These are phyloP conservation scores for Trichoderma sp. DNA, from an alignment of 2,329 filamentous ascomycete genomes.

Conservation along the genomic window DNA sequence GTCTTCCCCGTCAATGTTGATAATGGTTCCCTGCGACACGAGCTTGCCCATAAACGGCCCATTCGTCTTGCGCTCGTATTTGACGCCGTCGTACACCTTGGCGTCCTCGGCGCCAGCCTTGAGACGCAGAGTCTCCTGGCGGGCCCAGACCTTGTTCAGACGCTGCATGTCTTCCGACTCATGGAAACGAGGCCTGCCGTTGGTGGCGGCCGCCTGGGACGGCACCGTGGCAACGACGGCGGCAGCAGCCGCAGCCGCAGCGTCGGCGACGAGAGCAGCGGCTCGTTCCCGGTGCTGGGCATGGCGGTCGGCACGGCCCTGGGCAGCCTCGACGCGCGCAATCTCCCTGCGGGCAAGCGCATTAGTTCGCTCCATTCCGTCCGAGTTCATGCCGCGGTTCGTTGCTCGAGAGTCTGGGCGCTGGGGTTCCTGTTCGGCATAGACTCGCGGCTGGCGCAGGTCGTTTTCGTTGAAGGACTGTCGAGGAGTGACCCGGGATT, in stretches of 20 bases:
- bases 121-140: conserved; percentile 49
- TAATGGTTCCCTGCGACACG: conserved; percentile 58
- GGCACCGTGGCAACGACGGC: conserved; percentile 21
- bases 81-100: conserved; percentile 57
- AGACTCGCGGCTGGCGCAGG: conserved; percentile 10
- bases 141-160: conserved; percentile 54
- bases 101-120: conserved; percentile 47
- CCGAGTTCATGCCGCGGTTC: conserved; percentile 28
- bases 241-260: conserved; percentile 31
- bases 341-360: conserved; percentile 51
- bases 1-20: conserved; percentile 64
- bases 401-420: conserved; percentile 25
- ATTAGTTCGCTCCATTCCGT: conserved; percentile 46
- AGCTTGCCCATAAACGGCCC: conserved; percentile 62
- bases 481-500: conserved; percentile 31
- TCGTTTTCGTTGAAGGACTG: conserved; percentile 27
- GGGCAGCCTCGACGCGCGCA: conserved; percentile 48
- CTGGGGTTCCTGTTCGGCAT: conserved; percentile 13
- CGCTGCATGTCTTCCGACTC: conserved; percentile 49
- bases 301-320: conserved; percentile 50
- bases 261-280: conserved; percentile 33
- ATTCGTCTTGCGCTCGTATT: conserved; percentile 59
- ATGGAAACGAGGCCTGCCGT: conserved; percentile 38
- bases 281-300: conserved; percentile 42
- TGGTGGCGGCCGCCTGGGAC: conserved; percentile 22